Percentiles rank a stretch among this genome's conserved stretches.
Evolutionary conservation across 73 alveolate species (phyloP).

Genomic region (Tetrahymena thermophila): DNA sequence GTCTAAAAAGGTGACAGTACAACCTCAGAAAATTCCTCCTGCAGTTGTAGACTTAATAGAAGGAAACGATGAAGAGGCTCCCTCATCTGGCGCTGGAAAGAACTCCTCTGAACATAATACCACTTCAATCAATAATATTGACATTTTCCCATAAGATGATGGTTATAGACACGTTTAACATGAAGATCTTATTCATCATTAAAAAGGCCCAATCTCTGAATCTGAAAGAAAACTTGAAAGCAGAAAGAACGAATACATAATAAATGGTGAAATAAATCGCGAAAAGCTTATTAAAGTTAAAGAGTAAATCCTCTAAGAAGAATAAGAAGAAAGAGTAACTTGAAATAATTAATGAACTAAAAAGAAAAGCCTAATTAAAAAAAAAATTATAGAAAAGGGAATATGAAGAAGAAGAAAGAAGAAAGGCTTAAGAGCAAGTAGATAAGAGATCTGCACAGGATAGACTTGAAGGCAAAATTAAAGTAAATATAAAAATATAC

Average conservation of each 20-base stretch:
- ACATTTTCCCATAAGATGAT: not conserved
- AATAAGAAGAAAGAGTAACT: not conserved
- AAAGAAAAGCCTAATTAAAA: not conserved
- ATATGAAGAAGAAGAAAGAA: not conserved
- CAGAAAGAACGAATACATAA: not conserved
- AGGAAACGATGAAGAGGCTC: not conserved
- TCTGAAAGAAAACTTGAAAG: not conserved
- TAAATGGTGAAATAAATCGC: not conserved
- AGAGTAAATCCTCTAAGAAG: not conserved
- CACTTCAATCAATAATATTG: not conserved
- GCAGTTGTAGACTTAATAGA: not conserved
- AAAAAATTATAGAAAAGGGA: not conserved
- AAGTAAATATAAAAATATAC: not conserved
- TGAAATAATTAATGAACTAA: not conserved
- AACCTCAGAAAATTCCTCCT: not conserved
- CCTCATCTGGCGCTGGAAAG: not conserved
- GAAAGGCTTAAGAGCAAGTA: not conserved
- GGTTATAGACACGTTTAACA: not conserved
- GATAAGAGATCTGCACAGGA: not conserved
- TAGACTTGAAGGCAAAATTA: not conserved
- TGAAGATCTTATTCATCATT: not conserved
- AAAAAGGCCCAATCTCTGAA: not conserved
- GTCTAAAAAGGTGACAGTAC: not conserved
- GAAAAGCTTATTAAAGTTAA: not conserved
- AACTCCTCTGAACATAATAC: not conserved